Conservation (phyloP, 2,329 filamentous ascomycete genomes). For the Colletotrichum sp. region DNA sequence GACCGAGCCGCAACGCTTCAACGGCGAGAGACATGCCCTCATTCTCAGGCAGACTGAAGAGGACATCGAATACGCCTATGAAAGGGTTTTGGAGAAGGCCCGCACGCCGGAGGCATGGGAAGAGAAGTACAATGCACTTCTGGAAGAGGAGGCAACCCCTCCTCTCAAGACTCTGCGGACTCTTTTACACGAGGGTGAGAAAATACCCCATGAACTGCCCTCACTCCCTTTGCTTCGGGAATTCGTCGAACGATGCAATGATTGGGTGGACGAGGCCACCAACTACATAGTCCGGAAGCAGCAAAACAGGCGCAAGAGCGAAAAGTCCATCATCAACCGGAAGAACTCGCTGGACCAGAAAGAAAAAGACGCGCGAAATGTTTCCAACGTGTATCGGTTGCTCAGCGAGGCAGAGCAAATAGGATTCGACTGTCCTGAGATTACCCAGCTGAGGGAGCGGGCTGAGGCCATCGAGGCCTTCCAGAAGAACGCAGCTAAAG, state of each 20-base stretch:
- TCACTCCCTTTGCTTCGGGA: slow-evolving; percentile 81
- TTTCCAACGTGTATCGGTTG: slow-evolving; percentile 86
- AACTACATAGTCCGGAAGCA: slow-evolving; percentile 97
- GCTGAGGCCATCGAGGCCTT: slow-evolving; percentile 85
- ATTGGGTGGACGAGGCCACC: slow-evolving; percentile 97
- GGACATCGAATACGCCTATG: slow-evolving; percentile 67
- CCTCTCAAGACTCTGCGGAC: slow-evolving; percentile 85
- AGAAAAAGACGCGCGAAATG: slow-evolving; percentile 85
- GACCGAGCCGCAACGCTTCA: slow-evolving; percentile 68
- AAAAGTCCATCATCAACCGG: slow-evolving; percentile 80
- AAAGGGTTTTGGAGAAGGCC: slow-evolving; percentile 86
- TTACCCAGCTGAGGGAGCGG: slow-evolving; percentile 82
- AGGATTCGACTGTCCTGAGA: slow-evolving; percentile 93
- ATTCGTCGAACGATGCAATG: slow-evolving; percentile 95
- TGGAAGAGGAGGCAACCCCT: slow-evolving; percentile 84
- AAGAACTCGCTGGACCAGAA: slow-evolving; percentile 69
- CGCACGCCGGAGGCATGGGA: slow-evolving; percentile 87
- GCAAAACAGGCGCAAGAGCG: slow-evolving; percentile 94
- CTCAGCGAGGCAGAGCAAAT: slow-evolving; percentile 84
- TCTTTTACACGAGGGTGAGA: slow-evolving; percentile 90
- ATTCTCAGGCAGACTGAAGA: slow-evolving; percentile 80
- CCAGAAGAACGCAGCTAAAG: slow-evolving; percentile 74
- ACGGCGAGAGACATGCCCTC: slow-evolving; percentile 74
- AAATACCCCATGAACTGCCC: slow-evolving; percentile 87
- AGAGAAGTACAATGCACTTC: slow-evolving; percentile 83